Base-by-base conservation (phyloP, 169 alveolate species). In the Plasmodium malariae region DNA sequence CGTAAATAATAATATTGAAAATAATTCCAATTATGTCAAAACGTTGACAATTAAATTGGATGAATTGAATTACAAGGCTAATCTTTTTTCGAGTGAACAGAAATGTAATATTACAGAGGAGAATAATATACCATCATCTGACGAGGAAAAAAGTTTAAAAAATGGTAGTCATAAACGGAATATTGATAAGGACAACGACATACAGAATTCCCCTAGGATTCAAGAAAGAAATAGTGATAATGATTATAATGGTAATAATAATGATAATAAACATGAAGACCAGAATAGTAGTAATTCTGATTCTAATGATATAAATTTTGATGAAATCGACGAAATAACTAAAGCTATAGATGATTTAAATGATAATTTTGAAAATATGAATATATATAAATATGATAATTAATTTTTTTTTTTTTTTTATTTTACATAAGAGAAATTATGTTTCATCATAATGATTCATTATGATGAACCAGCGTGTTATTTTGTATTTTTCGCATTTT, bases 331-430 rank as follows among this genome's bases (percentile, higher is more conserved):
- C 17, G 89, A 78, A 63, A 78, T 78, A 62, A 78, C 89, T 21
- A 78, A 78, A 45, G 89, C 89, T 40, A 62, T 78, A 62, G 89
- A 78, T 36, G 74, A 78, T 37, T 28, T 78, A 19, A 78, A 78
- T 43, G 74, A 78, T 62, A 78, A 78, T 28, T 78, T 78, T 78
- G 89, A 78, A 78, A 62, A 65, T 78, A 78, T 78, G 89, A 65
- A 78, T 62, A 78, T 78, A n/a, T 78, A 78, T 55, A 78, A 78
- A n/a, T 78, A 40, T 63, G 74, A 63, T 48, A 63, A 78, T 62
- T 78, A 78, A 62, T 24, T 69, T 24, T 62, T 34, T 34, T 5
- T 24, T 65, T 48, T 48, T 14, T 48, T 2, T 48, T 48, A 14
- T 45, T n/a, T n/a, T n/a, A n/a, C n/a, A n/a, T n/a, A n/a, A n/a